Base-by-base conservation (phyloP, 495 filamentous ascomycete genomes). In the Terfezia claveryi region DNA sequence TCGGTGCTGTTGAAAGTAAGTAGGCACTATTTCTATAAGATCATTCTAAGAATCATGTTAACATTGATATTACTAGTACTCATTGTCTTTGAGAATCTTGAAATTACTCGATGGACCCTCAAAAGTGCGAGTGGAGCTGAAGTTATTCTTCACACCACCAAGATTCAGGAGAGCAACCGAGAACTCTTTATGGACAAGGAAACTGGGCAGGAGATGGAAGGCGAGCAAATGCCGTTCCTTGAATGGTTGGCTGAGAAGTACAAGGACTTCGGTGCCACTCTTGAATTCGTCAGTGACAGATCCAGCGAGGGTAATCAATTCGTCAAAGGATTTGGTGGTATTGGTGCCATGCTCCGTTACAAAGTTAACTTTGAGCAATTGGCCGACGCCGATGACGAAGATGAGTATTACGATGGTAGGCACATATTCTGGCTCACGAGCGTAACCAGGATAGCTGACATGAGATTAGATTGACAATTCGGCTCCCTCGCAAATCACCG, bases 361-460 rank as follows among this genome's bases (percentile, higher is more conserved):
- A 96, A 95, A 74, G 84, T 98, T 73, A 98, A 98, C 74, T 98
- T 98, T 73, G 91, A 98, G 72, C 92, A 98, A 69, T 78, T 98
- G 68, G 84, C 83, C 63, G 92, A 98, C 70, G 77, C 80, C 62
- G 81, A 84, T 69, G 89, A 94, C 70, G 91, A 98, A 70, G 91
- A 96, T 74, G 88, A 96, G 65, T 95, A 94, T 74, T 96, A 96
- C 72, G 91, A 96, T 73, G 87, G 82, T 84, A 56, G 37, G 58
- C 55, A 52, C 38, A 44, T 50, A 55, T 10, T 4, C 52, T 20
- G 20, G n/a, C 51, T 9, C 49, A n/a, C 23, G 36, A 16, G n/a
- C 6, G 23, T 23, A 16, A 7, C 12, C 32, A 4, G 11, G 14
- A 6, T n/a, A 17, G n/a, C 51, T 56, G 16, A 54, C 36, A 32